Evolutionary conservation across 2,329 filamentous ascomycete species (phyloP), one percentile per base, ranked within the genome.

Genomic region (Cryoendolithus antarcticus): DNA sequence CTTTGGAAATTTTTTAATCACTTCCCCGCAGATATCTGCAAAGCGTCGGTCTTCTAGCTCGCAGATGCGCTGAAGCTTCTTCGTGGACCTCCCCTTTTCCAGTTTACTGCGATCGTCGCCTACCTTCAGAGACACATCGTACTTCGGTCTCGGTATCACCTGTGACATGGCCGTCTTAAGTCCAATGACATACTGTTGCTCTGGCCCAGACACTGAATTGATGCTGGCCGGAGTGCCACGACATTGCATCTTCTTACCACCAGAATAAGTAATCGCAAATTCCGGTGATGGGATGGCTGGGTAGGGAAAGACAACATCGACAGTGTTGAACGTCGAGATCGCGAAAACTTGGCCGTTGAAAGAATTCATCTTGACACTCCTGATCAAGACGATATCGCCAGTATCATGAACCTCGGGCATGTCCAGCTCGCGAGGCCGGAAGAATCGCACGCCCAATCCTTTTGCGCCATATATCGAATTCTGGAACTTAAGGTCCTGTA

Each of bases 11-110:
- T 69, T 62, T 47, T 71, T 77, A 34, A 86, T 71, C 2, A 93
- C 74, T 53, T 88, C 72, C 2, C 74, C 86, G 11, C 84, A 64
- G 1, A 93, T 55, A 54, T 94, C 76, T 50, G 71, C 75, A 53
- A 80, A 93, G 0, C 51, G 64, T 9, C 59, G 57, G 1, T 70
- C 61, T 2, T 62, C 51, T 1, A 85, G 61, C 48, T 86, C 74
- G 46, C 79, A 68, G 38, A 95, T 69, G 11, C 80, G 62, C 29
- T 65, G 65, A 50, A 79, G 80, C 53, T 81, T 86, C 12, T 32
- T 32, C 10, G 30, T n/a, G 10, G 10, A n/a, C 30, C 30, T 12
- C 10, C 10, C 10, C 9, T 38, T 37, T 9, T 36, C 27, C 30
- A 41, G 30, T 15, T 29, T 41, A 13, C 30, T 32, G 11, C 11